Evolutionary conservation across 2,329 filamentous ascomycete genomes (phyloP), one percentile per base, ranked within the genome.

Genomic region (Curvularia sp.): DNA sequence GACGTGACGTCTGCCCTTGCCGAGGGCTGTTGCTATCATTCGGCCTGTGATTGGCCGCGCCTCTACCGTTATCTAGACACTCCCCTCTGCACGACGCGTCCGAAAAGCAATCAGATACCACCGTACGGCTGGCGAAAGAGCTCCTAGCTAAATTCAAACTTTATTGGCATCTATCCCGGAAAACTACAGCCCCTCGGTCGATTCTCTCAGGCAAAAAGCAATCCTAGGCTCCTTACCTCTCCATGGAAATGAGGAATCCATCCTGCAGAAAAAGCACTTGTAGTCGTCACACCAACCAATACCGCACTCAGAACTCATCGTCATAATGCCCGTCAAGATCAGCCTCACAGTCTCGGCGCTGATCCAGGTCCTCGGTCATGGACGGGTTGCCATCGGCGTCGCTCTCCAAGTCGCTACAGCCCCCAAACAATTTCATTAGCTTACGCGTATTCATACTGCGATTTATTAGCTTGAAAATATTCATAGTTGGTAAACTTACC

Each of bases 361-460:
- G n/a, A n/a, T n/a, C n/a, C n/a, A n/a, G n/a, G n/a, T n/a, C n/a
- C n/a, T n/a, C n/a, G n/a, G n/a, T n/a, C n/a, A n/a, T n/a, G n/a
- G n/a, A n/a, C n/a, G n/a, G n/a, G n/a, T n/a, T n/a, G n/a, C n/a
- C 77, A 5, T 79, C 73, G 8, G 15, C 34, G 34, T 36, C 34
- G 15, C 0, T 65, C 55, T 25, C 39, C 13, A n/a, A 5, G 15
- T 42, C 21, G 2, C 12, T 10, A 12, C 82, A 59, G 10, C 76
- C 73, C 0, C 81, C 82, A 52, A 84, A 84, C 1, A 85, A 70
- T 2, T 74, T 70, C 63, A 83, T 74, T 7, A 84, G 62, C 18
- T 83, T 79, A 2, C 70, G 61, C 3, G 80, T 67, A 0, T 60
- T 57, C 15, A 80, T 63, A 19, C 71, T 19, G 28, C 39, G 7